Base-by-base conservation (phyloP, 257 asterid species). In the Cruciata laevipes region DNA sequence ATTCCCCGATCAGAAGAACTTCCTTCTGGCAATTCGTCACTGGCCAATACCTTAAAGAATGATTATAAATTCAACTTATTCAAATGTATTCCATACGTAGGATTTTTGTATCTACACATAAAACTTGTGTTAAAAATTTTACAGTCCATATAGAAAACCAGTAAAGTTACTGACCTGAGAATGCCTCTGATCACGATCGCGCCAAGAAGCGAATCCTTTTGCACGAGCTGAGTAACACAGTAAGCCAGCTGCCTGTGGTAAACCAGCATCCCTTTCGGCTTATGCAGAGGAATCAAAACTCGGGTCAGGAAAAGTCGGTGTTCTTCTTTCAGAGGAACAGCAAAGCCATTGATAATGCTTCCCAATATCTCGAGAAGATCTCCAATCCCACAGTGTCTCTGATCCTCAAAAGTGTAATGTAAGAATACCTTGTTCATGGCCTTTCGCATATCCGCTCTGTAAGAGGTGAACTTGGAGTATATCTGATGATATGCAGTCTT, bases 331-430 rank as follows among this genome's bases (percentile, higher is more conserved):
- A 88, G 75, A 0, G 97, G 97, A 52, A 84, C 70, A 25, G 87
- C 83, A 44, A 88, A 90, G 16, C 97, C 96, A 12, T 86, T 90
- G 59, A 86, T 79, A 52, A 90, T 90, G 61, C 90, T 86, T 14
- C 95, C 96, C 83, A 87, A 84, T 23, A 90, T 85, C 85, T 90
- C 97, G 24, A 88, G 82, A 12, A 90, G 71, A 27, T 90, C 96
- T 31, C 97, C 96, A 35, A 90, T 82, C 65, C 95, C 97, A 24
- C 75, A 72, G 72, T 82, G 92, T 44, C 77, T 77, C 32, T 85
- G 81, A 13, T 85, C 90, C 0, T 86, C 95, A n/a, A 65, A 88
- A 1, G 80, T 75, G 58, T 83, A 83, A 71, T 78, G 72, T 79
- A 90, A 71, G 83, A 88, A 84, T 0, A 82, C 86, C 64, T 86